Conservation (phyloP, 179 eudicot species). For the Vitellaria paradoxa region DNA sequence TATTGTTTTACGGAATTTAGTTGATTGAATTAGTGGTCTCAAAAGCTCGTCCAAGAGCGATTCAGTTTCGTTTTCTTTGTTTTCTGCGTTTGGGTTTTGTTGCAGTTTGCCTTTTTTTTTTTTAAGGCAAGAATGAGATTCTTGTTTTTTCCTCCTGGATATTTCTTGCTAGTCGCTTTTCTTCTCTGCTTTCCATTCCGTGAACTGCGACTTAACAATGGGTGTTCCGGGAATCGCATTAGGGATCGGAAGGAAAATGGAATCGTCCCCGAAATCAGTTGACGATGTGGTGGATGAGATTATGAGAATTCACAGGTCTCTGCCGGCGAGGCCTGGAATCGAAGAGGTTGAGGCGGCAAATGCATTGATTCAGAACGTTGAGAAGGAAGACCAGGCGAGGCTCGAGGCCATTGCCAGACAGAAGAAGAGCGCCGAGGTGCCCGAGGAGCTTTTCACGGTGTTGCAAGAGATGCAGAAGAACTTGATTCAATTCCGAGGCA, state of each 20-base stretch:
- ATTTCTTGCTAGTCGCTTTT: not conserved
- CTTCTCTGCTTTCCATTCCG: not conserved
- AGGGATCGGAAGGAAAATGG: conserved; percentile 21
- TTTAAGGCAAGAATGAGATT: too few relatives aligned
- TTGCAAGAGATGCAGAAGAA: conserved; percentile 64
- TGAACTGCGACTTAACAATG: not conserved
- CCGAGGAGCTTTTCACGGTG: conserved; percentile 64
- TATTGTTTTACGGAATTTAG: not conserved
- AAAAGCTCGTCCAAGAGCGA: too few relatives aligned
- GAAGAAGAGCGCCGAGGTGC: conserved; percentile 35
- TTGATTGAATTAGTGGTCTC: not conserved
- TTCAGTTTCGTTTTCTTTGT: not conserved
- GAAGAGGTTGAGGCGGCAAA: conserved; percentile 80
- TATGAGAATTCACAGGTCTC: conserved; percentile 49
- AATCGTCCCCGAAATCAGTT: conserved; percentile 25
- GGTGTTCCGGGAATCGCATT: not conserved
- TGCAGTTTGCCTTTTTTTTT: too few relatives aligned
- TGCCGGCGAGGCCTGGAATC: conserved; percentile 65
- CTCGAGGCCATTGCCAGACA: conserved; percentile 56
- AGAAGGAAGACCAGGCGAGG: conserved; percentile 54
- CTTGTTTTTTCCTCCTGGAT: not conserved
- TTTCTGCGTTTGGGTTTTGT: not conserved
- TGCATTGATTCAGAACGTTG: conserved; percentile 52
- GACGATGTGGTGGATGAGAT: conserved; percentile 70
- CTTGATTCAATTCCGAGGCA: conserved; percentile 48